Evolutionary conservation across 805 yeast species (phyloP).

Genomic region (Cyberlindnera galapagoensis): DNA sequence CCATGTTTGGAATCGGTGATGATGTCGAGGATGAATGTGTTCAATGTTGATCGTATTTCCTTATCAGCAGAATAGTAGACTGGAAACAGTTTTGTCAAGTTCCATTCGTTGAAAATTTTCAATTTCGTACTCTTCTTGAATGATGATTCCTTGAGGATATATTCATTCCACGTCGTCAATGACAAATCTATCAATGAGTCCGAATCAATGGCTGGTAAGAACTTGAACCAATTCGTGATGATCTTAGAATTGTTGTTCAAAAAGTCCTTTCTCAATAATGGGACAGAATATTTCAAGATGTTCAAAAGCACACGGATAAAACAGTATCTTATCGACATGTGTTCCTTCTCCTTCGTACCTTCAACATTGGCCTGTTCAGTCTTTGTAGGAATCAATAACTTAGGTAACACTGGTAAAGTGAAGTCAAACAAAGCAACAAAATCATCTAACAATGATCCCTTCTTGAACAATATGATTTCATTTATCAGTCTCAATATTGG

Average conservation of each 20-base stretch:
- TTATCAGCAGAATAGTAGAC: conserved; percentile 37
- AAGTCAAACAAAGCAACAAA: conserved; percentile 66
- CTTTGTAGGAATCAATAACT: conserved; percentile 48
- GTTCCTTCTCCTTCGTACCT: conserved; percentile 28
- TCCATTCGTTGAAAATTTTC: conserved; percentile 72
- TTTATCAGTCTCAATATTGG: conserved; percentile 55
- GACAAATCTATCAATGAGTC: conserved; percentile 33
- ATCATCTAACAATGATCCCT: conserved; percentile 46
- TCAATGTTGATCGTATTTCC: conserved; percentile 32
- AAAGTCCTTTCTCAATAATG: conserved; percentile 59
- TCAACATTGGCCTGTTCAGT: conserved; percentile 36
- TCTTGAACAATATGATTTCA: conserved; percentile 42
- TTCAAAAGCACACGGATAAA: conserved; percentile 59
- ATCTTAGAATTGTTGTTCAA: conserved; percentile 50
- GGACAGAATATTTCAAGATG: conserved; percentile 41
- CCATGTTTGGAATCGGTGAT: conserved; percentile 47
- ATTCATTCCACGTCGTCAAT: conserved; percentile 40
- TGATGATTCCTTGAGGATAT: conserved; percentile 50
- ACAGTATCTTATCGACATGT: conserved; percentile 45
- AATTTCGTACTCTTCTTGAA: conserved; percentile 68
- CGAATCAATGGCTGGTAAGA: conserved; percentile 48
- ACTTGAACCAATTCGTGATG: conserved; percentile 62
- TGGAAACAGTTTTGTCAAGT: conserved; percentile 49
- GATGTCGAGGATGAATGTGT: conserved; percentile 41
- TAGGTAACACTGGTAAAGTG: conserved; percentile 52